Base-by-base conservation (phyloP, 192 early-diverging fungal genomes). In the Linnemannia elongata region DNA sequence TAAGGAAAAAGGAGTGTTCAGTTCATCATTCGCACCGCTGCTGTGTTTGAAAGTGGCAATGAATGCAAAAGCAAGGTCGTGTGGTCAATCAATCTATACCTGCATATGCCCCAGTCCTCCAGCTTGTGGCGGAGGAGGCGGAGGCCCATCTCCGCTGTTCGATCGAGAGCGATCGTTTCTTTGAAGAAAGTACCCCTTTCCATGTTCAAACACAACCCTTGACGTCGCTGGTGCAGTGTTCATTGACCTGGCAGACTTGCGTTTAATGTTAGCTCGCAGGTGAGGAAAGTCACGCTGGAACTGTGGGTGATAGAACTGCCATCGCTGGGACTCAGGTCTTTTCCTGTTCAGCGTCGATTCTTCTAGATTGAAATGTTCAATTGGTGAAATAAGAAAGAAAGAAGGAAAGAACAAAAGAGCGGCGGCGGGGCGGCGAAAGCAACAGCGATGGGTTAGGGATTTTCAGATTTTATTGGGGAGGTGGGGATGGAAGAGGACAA, bases 271-370 rank as follows among this genome's bases (percentile, higher is more conserved):
- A 30, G 94, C 92, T 27, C 95, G 88, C 41, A 94, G 90, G 71
- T 93, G 93, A 7, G 91, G 90, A 15, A 91, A 91, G 70, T 94
- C 95, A 80, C 93, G 92, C 83, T 94, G 95, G 76, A 97, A 97
- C 41, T 94, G 90, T 1, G 95, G 96, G 81, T 97, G 97, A 83
- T 94, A 93, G 77, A 97, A 97, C 78, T 97, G 96, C 96, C 97
- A 97, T 9, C 95, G 94, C 90, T 97, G 94, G 42, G 79, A 91
- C 82, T 93, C 93, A 5, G 85, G 85, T 52, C 81, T 78, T 72
- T 77, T 87, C 27, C 85, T 45, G 72, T 87, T 81, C 88, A 91
- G 47, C 85, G 83, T 75, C 77, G 89, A 81, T 89, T 93, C 69
- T 89, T 90, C 69, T 93, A 30, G 60, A 66, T 66, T 10, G 30